Conservation (phyloP, 1,139 yeast species). For the Petasospora fabianii region DNA sequence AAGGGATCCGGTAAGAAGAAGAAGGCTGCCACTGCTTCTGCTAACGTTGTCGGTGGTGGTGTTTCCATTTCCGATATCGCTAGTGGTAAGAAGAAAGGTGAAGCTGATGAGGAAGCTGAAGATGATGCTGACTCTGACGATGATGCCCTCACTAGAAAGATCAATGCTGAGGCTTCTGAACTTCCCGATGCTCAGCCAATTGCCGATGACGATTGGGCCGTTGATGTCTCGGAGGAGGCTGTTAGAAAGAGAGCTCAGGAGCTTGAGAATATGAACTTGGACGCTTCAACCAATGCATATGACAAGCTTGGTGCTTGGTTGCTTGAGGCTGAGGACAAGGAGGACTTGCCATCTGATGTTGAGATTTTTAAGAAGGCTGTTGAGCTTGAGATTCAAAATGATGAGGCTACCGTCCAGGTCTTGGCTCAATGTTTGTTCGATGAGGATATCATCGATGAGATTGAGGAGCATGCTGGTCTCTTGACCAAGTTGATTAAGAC, state of each 20-base stretch:
- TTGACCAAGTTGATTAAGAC: constrained; percentile 70
- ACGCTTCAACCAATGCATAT: constrained; percentile 39
- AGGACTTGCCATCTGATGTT: constrained; percentile 71
- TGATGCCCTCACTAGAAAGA: constrained; percentile 73
- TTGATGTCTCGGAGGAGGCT: constrained; percentile 96
- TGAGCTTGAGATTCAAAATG: constrained; percentile 69
- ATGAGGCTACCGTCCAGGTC: constrained; percentile 82
- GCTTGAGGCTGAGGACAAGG: constrained; percentile 52
- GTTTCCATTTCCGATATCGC: constrained; percentile 75
- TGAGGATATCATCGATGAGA: constrained; percentile 69
- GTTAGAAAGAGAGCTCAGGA: constrained; percentile 89
- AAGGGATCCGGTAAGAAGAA: constrained; percentile 51
- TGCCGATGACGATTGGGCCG: constrained; percentile 96
- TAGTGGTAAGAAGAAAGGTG: constrained; percentile 30
- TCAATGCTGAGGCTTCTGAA: constrained; percentile 81
- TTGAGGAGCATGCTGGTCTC: constrained; percentile 76
- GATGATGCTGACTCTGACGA: constrained; percentile 54
- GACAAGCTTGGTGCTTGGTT: constrained; percentile 93
- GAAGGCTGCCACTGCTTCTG: constrained; percentile 86
- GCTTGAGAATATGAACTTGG: constrained; percentile 55
- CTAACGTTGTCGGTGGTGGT: constrained; percentile 89
- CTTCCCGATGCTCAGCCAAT: constrained; percentile 52
- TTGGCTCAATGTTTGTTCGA: constrained; percentile 88
- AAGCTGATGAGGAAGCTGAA: constrained; percentile 34
- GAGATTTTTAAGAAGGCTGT: constrained; percentile 88